Percentiles rank a stretch among this genome's conserved stretches.
These are phyloP conservation scores for Colletotrichum brevisporum DNA, from an alignment of 2,329 filamentous ascomycete species.

Conservation along the genomic window DNA sequence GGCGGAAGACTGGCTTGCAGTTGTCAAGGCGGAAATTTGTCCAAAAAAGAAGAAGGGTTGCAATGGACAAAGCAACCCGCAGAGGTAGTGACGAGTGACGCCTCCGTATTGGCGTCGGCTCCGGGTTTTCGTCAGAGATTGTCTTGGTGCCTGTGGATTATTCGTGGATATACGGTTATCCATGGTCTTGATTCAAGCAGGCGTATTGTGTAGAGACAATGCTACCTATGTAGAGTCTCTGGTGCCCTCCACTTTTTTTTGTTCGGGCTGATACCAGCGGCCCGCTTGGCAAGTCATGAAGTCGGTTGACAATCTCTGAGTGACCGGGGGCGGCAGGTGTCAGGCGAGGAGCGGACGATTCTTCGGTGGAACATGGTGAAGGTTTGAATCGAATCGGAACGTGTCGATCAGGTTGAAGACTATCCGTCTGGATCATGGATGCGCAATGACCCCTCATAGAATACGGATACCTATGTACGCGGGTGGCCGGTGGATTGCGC, in stretches of 20 bases:
- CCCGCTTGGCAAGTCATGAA: slow-evolving; percentile 23
- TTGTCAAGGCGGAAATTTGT: slow-evolving; percentile 2
- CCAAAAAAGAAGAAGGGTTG: not conserved
- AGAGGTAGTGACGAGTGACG: not conserved
- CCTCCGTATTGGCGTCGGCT: slow-evolving; percentile 13
- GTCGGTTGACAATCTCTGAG: slow-evolving; percentile 5
- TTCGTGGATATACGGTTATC: slow-evolving; percentile 11
- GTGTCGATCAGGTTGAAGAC: slow-evolving; percentile 5
- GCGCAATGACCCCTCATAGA: slow-evolving; percentile 17
- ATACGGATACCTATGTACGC: too few relatives aligned
- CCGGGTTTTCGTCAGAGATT: not conserved
- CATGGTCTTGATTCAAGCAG: not conserved
- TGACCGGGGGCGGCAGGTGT: slow-evolving; percentile 3
- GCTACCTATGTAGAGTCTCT: not conserved
- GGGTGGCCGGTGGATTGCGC: not conserved
- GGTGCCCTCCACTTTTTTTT: not conserved
- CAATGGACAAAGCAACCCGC: not conserved
- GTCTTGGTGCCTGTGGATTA: not conserved
- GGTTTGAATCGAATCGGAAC: not conserved
- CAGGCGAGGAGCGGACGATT: not conserved
- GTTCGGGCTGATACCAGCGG: slow-evolving; percentile 1
- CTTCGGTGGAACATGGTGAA: not conserved
- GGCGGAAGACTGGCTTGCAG: slow-evolving; percentile 16
- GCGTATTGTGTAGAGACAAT: slow-evolving; percentile 3
- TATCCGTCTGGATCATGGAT: not conserved